These are phyloP conservation scores for Phenoliferia sp. DNA, from an alignment of 1,284 basidiomycete genomes.

Conservation along the genomic window DNA sequence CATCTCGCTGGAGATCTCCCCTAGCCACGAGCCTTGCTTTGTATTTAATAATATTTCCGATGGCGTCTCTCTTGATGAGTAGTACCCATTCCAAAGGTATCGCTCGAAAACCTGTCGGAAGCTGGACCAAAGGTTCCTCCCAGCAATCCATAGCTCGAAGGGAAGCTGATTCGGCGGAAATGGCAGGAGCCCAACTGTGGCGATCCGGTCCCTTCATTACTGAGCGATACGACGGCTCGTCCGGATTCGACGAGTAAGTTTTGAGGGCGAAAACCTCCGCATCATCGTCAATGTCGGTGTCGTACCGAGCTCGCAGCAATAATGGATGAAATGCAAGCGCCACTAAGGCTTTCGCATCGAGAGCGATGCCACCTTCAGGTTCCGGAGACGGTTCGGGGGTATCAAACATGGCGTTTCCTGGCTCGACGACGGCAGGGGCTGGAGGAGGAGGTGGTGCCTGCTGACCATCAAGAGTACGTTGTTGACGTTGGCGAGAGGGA, in stretches of 20 bases:
- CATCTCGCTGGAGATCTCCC: slow-evolving; percentile 40
- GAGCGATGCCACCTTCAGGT: neutral
- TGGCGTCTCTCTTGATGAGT: slow-evolving; percentile 20
- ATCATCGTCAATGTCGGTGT: neutral
- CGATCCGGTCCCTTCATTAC: slow-evolving; percentile 6
- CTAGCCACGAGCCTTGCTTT: slow-evolving; percentile 39
- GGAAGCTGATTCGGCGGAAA: slow-evolving; percentile 8
- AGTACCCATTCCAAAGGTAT: slow-evolving; percentile 15
- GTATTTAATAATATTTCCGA: slow-evolving; percentile 35
- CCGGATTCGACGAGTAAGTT: neutral
- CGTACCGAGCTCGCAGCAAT: neutral
- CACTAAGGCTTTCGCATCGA: neutral
- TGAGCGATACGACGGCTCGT: slow-evolving; percentile 3
- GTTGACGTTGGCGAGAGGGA: too few species aligned
- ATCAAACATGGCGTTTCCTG: neutral
- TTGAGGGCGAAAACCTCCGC: neutral
- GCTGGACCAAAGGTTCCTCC: slow-evolving; percentile 1
- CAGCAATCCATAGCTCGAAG: slow-evolving; percentile 10
- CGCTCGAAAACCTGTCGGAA: neutral
- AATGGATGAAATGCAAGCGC: neutral
- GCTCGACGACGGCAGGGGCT: neutral
- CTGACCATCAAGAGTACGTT: too few species aligned
- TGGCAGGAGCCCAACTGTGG: slow-evolving; percentile 3
- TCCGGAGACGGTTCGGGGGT: neutral
- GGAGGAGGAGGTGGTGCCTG: too few species aligned